These are phyloP conservation scores for Mycena latifolia DNA, from an alignment of 768 basidiomycete genomes.

Conservation along the genomic window DNA sequence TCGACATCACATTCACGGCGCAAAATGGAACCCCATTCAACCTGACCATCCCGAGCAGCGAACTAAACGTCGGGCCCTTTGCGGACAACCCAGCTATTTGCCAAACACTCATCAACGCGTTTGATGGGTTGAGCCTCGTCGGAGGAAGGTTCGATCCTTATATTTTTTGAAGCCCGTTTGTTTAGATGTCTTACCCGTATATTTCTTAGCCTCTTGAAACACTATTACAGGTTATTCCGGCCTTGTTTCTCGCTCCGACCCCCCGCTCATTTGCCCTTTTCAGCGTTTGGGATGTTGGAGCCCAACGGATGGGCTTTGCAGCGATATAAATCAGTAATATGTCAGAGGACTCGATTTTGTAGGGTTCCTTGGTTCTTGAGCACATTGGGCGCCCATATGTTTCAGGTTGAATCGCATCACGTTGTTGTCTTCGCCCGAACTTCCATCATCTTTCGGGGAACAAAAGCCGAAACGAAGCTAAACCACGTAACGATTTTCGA, in stretches of 20 bases:
- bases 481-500: not conserved
- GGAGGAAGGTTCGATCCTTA: constrained; percentile 52
- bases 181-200: not conserved
- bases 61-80: constrained; percentile 71
- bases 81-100: constrained; percentile 60
- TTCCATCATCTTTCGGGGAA: not conserved
- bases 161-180: not conserved
- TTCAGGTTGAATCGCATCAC: constrained; percentile 6
- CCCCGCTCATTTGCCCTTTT: not conserved
- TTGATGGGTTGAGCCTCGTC: constrained; percentile 63
- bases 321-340: constrained; percentile 39
- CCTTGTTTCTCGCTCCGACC: not conserved
- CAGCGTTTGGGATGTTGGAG: constrained; percentile 68
- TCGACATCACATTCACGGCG: constrained; percentile 68
- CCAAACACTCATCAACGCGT: constrained; percentile 72
- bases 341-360: too few relatives aligned
- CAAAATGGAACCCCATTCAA: constrained; percentile 62
- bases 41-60: constrained; percentile 67
- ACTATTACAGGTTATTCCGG: constrained; percentile 55
- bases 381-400: not conserved
- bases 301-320: constrained; percentile 65
- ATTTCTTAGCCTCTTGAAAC: constrained; percentile 58
- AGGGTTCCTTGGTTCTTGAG: too few relatives aligned
- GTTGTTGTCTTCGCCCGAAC: not conserved
- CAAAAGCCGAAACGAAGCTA: constrained; percentile 7